Percentiles rank a stretch among this genome's conserved stretches.
Conservation (phyloP, 495 filamentous ascomycete species). For the Tricharina praecox region DNA sequence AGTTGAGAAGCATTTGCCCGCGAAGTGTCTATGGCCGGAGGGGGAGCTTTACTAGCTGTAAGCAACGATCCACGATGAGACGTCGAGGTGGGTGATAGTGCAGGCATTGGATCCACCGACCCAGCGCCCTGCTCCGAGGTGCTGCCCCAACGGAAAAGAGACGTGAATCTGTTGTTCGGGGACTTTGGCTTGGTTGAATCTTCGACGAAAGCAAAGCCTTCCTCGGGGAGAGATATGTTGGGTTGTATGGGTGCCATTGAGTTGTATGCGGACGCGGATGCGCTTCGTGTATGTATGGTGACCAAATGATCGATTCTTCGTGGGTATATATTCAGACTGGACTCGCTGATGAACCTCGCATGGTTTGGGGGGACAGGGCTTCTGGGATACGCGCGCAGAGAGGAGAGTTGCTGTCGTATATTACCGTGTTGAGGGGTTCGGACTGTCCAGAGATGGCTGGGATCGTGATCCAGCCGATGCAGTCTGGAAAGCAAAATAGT, state of each 20-base stretch:
- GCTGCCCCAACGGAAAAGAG: constrained; percentile 53
- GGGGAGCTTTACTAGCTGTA: constrained; percentile 25
- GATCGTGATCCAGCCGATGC: constrained; percentile 18
- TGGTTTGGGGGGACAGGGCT: constrained; percentile 12
- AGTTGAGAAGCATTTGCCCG: constrained; percentile 28
- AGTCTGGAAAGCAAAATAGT: constrained; percentile 17
- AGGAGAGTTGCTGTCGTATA: neutral
- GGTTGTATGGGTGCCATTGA: constrained; percentile 14
- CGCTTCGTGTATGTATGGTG: constrained; percentile 11
- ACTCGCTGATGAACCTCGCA: constrained; percentile 26
- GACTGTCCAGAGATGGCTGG: constrained; percentile 19
- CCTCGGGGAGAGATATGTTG: constrained; percentile 24
- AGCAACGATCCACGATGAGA: neutral
- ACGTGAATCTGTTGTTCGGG: constrained; percentile 45
- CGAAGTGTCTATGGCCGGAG: constrained; percentile 34
- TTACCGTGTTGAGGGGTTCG: constrained; percentile 13
- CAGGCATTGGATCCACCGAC: constrained; percentile 46
- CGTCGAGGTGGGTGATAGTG: constrained; percentile 40
- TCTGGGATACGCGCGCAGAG: constrained; percentile 4
- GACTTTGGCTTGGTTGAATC: constrained; percentile 39
- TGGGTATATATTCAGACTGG: constrained; percentile 15
- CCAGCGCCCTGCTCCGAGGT: constrained; percentile 37
- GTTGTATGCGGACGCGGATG: constrained; percentile 15
- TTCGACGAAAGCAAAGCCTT: constrained; percentile 22
- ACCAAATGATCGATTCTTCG: too few species aligned